These are phyloP conservation scores for Curvularia eragrostidis DNA, from an alignment of 2,329 filamentous ascomycete genomes.

Conservation along the genomic window DNA sequence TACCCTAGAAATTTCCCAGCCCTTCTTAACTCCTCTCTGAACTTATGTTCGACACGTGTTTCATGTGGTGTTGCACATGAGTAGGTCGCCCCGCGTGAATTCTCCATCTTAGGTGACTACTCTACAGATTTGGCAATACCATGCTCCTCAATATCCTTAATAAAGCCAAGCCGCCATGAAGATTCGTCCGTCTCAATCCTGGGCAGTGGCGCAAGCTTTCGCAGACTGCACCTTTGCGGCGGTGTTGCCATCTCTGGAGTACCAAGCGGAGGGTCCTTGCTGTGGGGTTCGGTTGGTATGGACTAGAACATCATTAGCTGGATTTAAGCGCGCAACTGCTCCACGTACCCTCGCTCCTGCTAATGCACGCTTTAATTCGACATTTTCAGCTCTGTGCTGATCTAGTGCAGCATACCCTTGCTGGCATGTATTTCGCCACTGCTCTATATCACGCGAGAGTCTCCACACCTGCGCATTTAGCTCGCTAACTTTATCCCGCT, in stretches of 20 bases:
- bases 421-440: not conserved
- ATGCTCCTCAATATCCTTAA: not conserved
- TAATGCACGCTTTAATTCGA: not conserved
- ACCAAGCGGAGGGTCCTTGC: not conserved
- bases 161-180: not conserved
- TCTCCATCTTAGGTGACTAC: not conserved
- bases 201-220: not conserved
- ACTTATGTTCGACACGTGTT: too few species aligned
- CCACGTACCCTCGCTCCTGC: not conserved
- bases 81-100: too few species aligned
- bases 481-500: not conserved
- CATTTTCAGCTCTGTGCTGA: not conserved
- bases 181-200: not conserved
- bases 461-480: not conserved
- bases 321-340: not conserved
- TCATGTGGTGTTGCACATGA: too few species aligned
- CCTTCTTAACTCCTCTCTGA: too few species aligned
- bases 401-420: not conserved
- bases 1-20: too few species aligned
- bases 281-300: not conserved
- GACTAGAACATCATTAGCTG: not conserved
- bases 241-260: not conserved
- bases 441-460: not conserved
- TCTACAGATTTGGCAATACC: not conserved
- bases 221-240: not conserved